Conservation (phyloP, 805 yeast species). For the Starmerella lactis-condensi region DNA sequence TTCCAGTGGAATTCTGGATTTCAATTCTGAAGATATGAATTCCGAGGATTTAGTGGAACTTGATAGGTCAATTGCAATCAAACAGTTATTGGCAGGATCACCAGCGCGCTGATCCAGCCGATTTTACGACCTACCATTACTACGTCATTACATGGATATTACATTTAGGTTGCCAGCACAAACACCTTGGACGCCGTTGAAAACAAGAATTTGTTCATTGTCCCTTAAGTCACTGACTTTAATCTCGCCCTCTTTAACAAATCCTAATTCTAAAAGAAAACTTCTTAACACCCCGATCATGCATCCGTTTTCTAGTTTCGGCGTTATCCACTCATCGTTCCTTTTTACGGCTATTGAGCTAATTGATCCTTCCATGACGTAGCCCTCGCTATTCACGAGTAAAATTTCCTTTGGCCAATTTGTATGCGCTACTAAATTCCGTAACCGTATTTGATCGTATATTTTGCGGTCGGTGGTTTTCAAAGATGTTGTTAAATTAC, state of each 20-base stretch:
- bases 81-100: too few species aligned
- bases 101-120: too few species aligned
- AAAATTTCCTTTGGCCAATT: conserved; percentile 42
- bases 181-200: conserved; percentile 75
- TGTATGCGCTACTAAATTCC: conserved; percentile 18
- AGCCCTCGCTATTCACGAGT: conserved; percentile 39
- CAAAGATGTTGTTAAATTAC: conserved; percentile 41
- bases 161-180: conserved; percentile 1
- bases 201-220: conserved; percentile 57
- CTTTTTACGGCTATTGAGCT: conserved; percentile 55
- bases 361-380: conserved; percentile 64
- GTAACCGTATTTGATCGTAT: conserved; percentile 43
- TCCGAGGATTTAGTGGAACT: too few species aligned
- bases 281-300: conserved; percentile 68
- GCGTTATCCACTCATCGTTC: conserved; percentile 55
- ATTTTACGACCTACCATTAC: too few species aligned
- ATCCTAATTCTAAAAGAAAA: conserved; percentile 35
- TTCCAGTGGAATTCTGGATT: too few species aligned
- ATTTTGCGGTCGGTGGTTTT: conserved; percentile 60
- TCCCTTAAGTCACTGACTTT: conserved; percentile 28
- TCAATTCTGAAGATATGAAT: too few species aligned
- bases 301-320: conserved; percentile 58
- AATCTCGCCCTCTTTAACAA: conserved; percentile 37
- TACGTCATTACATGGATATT: too few species aligned
- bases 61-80: too few species aligned